Evolutionary conservation across 345 rosid genomes (phyloP), one percentile per base, ranked within the genome.

Genomic region (Raphanus raphanistrum): DNA sequence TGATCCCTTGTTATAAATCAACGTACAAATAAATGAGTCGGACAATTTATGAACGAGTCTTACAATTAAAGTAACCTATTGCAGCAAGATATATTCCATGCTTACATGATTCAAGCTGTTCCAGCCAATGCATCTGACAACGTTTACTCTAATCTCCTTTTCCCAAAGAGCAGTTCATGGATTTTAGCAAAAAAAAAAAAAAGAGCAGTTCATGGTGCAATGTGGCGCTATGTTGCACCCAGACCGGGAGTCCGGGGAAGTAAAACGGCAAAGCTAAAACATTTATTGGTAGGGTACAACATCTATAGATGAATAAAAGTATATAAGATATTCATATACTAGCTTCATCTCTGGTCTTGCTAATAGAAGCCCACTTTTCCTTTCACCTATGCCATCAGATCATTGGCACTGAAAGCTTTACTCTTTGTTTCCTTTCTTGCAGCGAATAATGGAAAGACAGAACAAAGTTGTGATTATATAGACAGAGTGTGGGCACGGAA

Each of bases 401-500:
- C 41, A 72, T 26, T 31, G 11, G 3, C 61, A 2, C 29, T 12
- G 16, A 26, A 61, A 73, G 28, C 7, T 61, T 60, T 5, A 66
- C 36, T 12, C 21, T 21, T 21, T 21, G 21, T 21, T 21, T 21
- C 70, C 31, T 4, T 70, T 29, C 10, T 29, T 76, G 85, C 90
- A 92, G 96, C 82, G 89, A 31, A 81, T 90, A 70, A 88, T 68
- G 0, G 96, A 88, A 77, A 89, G 7, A 60, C 88, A 79, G 74
- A 90, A 88, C 72, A 82, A 85, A 31, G 93, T 92, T 66, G 95
- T 90, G 68, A 88, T 92, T 57, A 90, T 38, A 8, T 90, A 0
- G 95, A 92, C 82, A 84, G 97, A 78, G 87, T 86, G 95, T 92
- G 95, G 97, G 96, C 94, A 16, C 79, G 92, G 55, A 83, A 89